These are phyloP conservation scores for Tylopilus sp. DNA, from an alignment of 768 basidiomycete genomes.

Conservation along the genomic window DNA sequence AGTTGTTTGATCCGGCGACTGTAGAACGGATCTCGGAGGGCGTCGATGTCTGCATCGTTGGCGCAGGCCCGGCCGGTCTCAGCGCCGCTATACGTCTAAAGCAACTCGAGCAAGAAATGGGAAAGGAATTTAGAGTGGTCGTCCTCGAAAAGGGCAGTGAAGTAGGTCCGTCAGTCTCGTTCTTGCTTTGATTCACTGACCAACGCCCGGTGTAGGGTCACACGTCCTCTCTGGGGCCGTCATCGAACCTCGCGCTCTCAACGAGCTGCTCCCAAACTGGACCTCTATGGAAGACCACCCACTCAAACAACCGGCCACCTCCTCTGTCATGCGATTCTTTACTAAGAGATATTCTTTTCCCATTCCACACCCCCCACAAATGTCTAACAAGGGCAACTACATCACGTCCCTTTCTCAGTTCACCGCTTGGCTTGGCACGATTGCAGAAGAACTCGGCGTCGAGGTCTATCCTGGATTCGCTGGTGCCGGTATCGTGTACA, in stretches of 20 bases:
- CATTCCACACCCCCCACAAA: constrained; percentile 95
- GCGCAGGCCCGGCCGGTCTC: constrained; percentile 92
- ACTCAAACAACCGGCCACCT: constrained; percentile 73
- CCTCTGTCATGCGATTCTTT: constrained; percentile 82
- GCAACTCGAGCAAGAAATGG: constrained; percentile 58
- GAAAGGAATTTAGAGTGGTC: constrained; percentile 79
- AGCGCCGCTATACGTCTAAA: constrained; percentile 95
- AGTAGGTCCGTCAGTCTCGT: constrained; percentile 59
- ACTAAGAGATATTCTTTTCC: constrained; percentile 67
- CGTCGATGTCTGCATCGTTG: constrained; percentile 97
- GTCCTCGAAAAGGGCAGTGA: constrained; percentile 94
- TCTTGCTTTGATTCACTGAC: not conserved
- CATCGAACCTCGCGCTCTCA: constrained; percentile 85
- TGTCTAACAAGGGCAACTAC: constrained; percentile 57
- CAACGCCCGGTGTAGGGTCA: constrained; percentile 52
- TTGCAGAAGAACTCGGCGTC: constrained; percentile 48
- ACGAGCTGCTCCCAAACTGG: constrained; percentile 92
- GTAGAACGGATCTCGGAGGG: constrained; percentile 86
- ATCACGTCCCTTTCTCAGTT: constrained; percentile 78
- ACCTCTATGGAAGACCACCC: constrained; percentile 63
- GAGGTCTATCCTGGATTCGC: constrained; percentile 98
- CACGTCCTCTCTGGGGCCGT: constrained; percentile 97
- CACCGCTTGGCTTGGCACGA: constrained; percentile 63
- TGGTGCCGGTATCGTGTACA: constrained; percentile 78
- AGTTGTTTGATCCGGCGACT: constrained; percentile 49